These are phyloP conservation scores for Stagonosporopsis cucurbitacearum DNA, from an alignment of 2,329 filamentous ascomycete genomes.

Conservation along the genomic window DNA sequence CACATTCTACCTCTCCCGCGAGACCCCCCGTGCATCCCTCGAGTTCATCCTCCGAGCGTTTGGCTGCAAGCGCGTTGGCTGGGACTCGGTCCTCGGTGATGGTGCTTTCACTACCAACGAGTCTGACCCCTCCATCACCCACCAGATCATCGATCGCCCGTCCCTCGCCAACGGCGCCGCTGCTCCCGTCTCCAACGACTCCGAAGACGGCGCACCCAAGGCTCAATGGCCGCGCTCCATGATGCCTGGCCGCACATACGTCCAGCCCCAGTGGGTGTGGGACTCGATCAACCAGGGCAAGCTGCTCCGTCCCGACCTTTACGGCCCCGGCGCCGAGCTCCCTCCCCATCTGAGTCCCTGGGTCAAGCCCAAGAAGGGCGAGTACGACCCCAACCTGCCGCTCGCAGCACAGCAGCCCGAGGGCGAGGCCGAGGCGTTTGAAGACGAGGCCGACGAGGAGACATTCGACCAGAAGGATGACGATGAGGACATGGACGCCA, in stretches of 20 bases:
- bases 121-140: conserved; percentile 85
- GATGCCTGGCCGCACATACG: conserved; percentile 88
- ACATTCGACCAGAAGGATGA: conserved; percentile 51
- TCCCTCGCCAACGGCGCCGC: conserved; percentile 60
- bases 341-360: conserved; percentile 96
- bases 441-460: conserved; percentile 59
- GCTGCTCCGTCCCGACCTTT: conserved; percentile 83
- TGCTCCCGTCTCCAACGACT: conserved; percentile 51
- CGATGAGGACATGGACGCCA: conserved; percentile 38
- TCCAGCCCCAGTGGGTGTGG: conserved; percentile 99
- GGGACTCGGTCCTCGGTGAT: conserved; percentile 89
- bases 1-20: conserved; percentile 91
- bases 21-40: conserved; percentile 86
- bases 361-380: conserved; percentile 83
- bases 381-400: conserved; percentile 87
- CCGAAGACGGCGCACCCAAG: conserved; percentile 61
- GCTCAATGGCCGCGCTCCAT: conserved; percentile 67
- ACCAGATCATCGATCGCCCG: conserved; percentile 94
- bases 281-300: conserved; percentile 93
- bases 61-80: conserved; percentile 93
- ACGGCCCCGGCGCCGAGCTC: conserved; percentile 86
- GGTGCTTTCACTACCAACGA: conserved; percentile 93
- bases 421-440: conserved; percentile 77
- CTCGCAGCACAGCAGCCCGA: conserved; percentile 88
- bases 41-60: conserved; percentile 95